These are phyloP conservation scores for Juncus inflexus DNA, from an alignment of 176 grass and related monocot species.

Conservation along the genomic window DNA sequence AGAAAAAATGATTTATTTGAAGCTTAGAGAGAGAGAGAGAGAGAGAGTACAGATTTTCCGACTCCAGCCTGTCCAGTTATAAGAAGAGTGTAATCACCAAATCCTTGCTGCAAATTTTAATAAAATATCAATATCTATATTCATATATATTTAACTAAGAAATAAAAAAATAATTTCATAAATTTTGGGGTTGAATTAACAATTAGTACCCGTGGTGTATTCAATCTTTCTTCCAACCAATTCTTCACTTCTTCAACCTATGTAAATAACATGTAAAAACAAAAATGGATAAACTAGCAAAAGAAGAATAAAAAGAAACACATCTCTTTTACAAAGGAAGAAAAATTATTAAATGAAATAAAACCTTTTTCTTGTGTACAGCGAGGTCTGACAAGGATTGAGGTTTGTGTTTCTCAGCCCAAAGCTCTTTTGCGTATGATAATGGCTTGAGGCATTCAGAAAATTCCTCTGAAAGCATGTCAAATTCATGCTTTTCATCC, in stretches of 20 bases:
- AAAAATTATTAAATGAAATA: slow-evolving; percentile 24
- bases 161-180: slow-evolving; percentile 6
- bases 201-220: slow-evolving; percentile 49
- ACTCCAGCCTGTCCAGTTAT: slow-evolving; percentile 87
- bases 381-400: slow-evolving; percentile 60
- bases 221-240: slow-evolving; percentile 82
- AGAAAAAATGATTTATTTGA: slow-evolving; percentile 8
- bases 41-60: slow-evolving; percentile 78
- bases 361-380: slow-evolving; percentile 93
- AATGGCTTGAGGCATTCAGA: slow-evolving; percentile 60
- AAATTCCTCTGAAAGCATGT: slow-evolving; percentile 83
- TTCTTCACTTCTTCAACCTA: slow-evolving; percentile 90
- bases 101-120: slow-evolving; percentile 41
- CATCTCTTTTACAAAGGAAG: slow-evolving; percentile 5
- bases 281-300: slow-evolving; percentile 8
- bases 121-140: slow-evolving; percentile 28
- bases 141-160: slow-evolving; percentile 1
- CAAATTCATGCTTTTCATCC: slow-evolving; percentile 66
- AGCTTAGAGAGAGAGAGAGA: slow-evolving; percentile 22
- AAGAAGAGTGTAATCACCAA: slow-evolving; percentile 65
- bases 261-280: slow-evolving; percentile 25
- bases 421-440: slow-evolving; percentile 58
- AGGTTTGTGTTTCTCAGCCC: slow-evolving; percentile 88
- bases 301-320: slow-evolving; percentile 2
- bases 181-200: neutral